Evolutionary conservation across 2,329 filamentous ascomycete species (phyloP), one percentile per base, ranked within the genome.

Genomic region (Aureobasidium sp.): DNA sequence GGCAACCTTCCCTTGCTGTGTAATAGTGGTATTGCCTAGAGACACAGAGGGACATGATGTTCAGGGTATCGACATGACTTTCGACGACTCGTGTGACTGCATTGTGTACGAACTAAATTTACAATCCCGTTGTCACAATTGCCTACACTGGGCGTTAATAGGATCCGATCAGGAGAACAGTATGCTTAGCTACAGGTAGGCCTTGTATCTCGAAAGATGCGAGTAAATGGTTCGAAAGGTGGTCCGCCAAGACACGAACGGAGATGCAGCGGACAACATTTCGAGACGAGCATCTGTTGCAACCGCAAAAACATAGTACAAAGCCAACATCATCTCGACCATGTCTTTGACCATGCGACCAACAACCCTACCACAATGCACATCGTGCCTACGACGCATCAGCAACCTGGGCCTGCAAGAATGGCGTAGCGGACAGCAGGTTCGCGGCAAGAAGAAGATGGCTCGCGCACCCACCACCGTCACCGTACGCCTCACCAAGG

Each of bases 401-500:
- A 46, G 57, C 47, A 47, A 53, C 31, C 29, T 55, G 13, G 57
- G 62, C 9, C 42, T 64, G 5, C 47, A 60, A 35, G 47, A 60
- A 50, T 57, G 55, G 50, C 60, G 40, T 27, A 57, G 38, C 38
- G 60, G 59, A 21, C 70, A 71, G 61, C 70, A 72, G 51, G 61
- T 69, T 61, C 65, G 71, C 61, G 68, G 70, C 55, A 73, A 74
- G 66, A 72, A 73, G 64, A 73, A 70, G 65, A 57, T 68, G 53
- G 66, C 66, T 55, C 68, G 68, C 58, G 64, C 65, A 15, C 57
- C 62, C 9, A 65, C 59, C 49, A 72, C 70, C 57, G 74, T 82
- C 40, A 75, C 78, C 31, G 80, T 82, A 31, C 75, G 78, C 65
- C 73, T 84, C 60, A 69, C 79, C 38, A 74, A 79, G 67, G 77